A percentile compares a stretch with the other conserved stretches of the same genome.
Evolutionary conservation across 208 protist genomes (phyloP).

Genomic region (Acanthamoeba castellanii): DNA sequence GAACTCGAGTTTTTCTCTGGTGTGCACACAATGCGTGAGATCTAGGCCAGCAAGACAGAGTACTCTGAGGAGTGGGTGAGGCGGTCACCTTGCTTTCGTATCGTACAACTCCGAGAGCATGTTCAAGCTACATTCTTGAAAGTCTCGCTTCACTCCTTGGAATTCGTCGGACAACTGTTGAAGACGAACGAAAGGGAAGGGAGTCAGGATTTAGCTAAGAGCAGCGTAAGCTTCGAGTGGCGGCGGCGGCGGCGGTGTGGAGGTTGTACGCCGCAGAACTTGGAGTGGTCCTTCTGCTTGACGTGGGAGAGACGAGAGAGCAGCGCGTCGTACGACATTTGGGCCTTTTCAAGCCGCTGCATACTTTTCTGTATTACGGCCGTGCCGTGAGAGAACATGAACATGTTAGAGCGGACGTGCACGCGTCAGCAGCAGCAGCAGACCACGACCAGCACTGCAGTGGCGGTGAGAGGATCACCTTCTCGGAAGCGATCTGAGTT

Average conservation of each 20-base stretch:
- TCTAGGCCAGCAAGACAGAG: too few species aligned
- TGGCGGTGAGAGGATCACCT: background rate
- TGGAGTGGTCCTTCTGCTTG: slow-evolving; percentile 40
- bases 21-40: background rate
- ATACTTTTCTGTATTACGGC: background rate
- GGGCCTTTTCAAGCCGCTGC: background rate
- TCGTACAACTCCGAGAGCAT: slow-evolving; percentile 32
- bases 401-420: too few species aligned
- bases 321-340: background rate
- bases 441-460: too few species aligned
- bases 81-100: background rate
- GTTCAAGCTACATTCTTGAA: slow-evolving; percentile 16
- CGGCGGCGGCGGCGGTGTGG: too few species aligned
- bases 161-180: background rate
- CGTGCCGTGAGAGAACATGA: background rate
- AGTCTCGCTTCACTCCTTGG: background rate
- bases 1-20: background rate
- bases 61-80: background rate
- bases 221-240: background rate
- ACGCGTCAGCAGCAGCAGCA: too few species aligned
- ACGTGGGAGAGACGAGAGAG: slow-evolving; percentile 3
- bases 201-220: background rate
- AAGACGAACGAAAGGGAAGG: too few species aligned
- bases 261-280: background rate
- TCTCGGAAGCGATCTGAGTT: slow-evolving; percentile 3